A percentile compares a stretch with the other conserved stretches of the same genome.
Conservation (phyloP, 2,329 filamentous ascomycete genomes). For the Apiospora koreana region DNA sequence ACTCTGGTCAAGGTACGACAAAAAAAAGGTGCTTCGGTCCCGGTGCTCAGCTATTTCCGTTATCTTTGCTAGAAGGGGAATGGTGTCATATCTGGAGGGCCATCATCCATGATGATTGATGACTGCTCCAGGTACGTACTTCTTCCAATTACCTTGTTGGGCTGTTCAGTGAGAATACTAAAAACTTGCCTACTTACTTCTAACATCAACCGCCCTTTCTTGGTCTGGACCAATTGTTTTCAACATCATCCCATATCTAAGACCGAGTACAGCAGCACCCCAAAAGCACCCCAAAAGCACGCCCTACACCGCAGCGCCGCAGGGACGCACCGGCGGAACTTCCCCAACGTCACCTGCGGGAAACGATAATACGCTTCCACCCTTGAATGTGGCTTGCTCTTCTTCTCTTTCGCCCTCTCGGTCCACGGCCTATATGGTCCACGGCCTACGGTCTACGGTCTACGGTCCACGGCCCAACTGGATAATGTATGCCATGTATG, state of each 20-base stretch:
- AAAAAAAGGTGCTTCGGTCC: not conserved
- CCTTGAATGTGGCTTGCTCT: not conserved
- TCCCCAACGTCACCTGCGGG: conserved; percentile 2
- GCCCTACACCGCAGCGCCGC: not conserved
- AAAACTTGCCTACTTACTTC: not conserved
- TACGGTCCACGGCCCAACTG: no score
- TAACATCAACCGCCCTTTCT: not conserved
- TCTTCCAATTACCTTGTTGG: no score
- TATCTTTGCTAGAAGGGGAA: not conserved
- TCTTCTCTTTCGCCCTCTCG: not conserved
- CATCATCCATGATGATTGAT: no score
- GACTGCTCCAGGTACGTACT: not conserved
- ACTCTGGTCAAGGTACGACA: no score
- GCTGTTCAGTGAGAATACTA: no score
- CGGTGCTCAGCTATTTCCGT: not conserved
- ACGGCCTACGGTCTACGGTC: no score
- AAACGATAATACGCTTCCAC: not conserved
- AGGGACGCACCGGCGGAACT: not conserved
- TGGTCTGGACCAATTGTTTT: not conserved
- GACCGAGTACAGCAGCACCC: no score
- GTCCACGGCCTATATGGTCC: not conserved
- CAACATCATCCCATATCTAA: not conserved
- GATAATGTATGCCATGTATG: not conserved
- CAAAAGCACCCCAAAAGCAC: no score
- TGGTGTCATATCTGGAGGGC: not conserved